These are phyloP conservation scores for Aegilops bicornis DNA, from an alignment of 176 grass and related monocot genomes.

Conservation along the genomic window DNA sequence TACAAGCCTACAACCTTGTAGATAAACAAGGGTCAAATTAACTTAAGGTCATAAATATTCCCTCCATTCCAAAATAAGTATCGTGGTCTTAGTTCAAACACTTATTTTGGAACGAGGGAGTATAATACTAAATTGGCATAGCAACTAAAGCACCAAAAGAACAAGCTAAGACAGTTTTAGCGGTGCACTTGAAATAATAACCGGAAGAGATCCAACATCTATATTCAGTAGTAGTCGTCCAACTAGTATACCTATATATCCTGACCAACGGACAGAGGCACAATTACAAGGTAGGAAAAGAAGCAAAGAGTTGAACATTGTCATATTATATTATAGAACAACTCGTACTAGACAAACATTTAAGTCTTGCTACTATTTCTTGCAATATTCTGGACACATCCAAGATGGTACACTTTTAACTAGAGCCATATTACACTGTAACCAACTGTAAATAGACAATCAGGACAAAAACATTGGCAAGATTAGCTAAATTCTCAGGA, in stretches of 20 bases:
- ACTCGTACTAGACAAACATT: not conserved
- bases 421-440: not conserved
- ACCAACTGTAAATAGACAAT: not conserved
- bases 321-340: not conserved
- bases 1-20: not conserved
- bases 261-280: too few relatives aligned
- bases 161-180: not conserved
- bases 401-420: not conserved
- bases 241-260: too few relatives aligned
- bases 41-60: not conserved
- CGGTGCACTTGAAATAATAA: not conserved
- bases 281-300: too few relatives aligned
- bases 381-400: not conserved
- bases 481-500: not conserved
- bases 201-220: not conserved
- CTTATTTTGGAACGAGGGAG: too few relatives aligned
- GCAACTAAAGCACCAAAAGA: not conserved
- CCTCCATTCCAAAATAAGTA: too few relatives aligned
- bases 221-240: not conserved
- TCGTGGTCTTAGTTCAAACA: too few relatives aligned
- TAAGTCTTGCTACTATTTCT: not conserved
- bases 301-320: not conserved
- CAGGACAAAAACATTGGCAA: not conserved
- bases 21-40: not conserved
- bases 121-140: not conserved